Evolutionary conservation across 2,329 filamentous ascomycete species (phyloP).

Genomic region (Trichoderma sp.): DNA sequence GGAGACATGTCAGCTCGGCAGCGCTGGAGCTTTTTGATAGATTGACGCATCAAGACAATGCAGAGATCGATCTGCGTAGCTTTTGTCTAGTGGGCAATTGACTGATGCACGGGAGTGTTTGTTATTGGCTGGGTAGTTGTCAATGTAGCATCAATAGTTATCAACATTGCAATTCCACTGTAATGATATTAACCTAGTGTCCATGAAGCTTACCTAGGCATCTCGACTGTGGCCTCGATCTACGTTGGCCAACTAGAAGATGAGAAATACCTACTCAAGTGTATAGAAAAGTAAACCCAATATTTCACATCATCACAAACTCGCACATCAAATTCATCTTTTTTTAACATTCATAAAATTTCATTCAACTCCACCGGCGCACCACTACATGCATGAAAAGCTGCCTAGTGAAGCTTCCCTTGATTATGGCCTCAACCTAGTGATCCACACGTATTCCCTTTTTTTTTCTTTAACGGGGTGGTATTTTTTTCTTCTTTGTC

Average conservation of each 20-base stretch:
- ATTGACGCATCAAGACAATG: background rate
- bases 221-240: background rate
- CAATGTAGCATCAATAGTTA: too few species aligned
- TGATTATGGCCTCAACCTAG: conserved; percentile 43
- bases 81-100: background rate
- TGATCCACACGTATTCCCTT: conserved; percentile 34
- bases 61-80: background rate
- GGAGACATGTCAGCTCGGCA: background rate
- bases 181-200: too few species aligned
- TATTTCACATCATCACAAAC: background rate
- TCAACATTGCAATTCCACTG: background rate
- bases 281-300: background rate
- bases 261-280: background rate
- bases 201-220: too few species aligned
- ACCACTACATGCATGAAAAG: conserved; percentile 48
- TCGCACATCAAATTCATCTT: conserved; percentile 15
- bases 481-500: conserved; percentile 29
- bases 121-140: too few species aligned
- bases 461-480: conserved; percentile 35
- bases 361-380: conserved; percentile 41
- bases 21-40: background rate
- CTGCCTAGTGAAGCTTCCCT: conserved; percentile 41
- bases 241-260: background rate
- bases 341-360: conserved; percentile 39
- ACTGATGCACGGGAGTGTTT: too few species aligned